Percentiles rank a stretch among this genome's conserved stretches.
These are phyloP conservation scores for Pleurotus ostreatus DNA, from an alignment of 768 basidiomycete species.

Conservation along the genomic window DNA sequence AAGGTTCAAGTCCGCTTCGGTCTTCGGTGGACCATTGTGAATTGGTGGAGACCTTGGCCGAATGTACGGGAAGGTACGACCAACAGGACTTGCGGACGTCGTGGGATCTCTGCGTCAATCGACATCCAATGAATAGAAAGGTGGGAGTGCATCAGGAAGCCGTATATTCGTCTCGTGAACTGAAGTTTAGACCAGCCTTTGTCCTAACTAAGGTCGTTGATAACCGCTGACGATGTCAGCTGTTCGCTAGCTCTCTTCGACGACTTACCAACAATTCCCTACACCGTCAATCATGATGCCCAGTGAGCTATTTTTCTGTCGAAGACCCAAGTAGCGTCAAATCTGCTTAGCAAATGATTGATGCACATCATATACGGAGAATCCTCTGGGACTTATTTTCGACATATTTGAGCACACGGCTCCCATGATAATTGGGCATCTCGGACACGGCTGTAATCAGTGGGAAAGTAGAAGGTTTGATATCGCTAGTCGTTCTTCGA, in stretches of 20 bases:
- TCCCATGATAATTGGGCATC: constrained; percentile 3
- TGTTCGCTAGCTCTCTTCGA: not conserved
- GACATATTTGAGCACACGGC: not conserved
- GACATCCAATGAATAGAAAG: not conserved
- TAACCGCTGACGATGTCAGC: not conserved
- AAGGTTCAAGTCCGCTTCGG: not conserved
- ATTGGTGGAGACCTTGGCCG: not conserved
- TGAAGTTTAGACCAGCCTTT: not conserved
- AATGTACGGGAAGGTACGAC: not conserved
- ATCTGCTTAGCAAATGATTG: not conserved
- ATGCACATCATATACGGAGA: not conserved
- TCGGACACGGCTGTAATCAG: constrained; percentile 4
- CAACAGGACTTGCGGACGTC: not conserved
- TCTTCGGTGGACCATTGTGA: not conserved
- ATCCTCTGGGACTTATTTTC: constrained; percentile 1
- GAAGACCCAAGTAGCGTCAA: not conserved
- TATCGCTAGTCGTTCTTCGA: not conserved
- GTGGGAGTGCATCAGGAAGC: not conserved
- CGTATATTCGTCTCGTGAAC: not conserved
- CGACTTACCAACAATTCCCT: not conserved
- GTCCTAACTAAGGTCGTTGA: not conserved
- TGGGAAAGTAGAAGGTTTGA: not conserved
- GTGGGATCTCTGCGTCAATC: not conserved
- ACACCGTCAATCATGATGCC: not conserved
- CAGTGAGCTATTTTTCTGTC: not conserved